These are phyloP conservation scores for Xylaria cubensis DNA, from an alignment of 495 filamentous ascomycete species.

Conservation along the genomic window DNA sequence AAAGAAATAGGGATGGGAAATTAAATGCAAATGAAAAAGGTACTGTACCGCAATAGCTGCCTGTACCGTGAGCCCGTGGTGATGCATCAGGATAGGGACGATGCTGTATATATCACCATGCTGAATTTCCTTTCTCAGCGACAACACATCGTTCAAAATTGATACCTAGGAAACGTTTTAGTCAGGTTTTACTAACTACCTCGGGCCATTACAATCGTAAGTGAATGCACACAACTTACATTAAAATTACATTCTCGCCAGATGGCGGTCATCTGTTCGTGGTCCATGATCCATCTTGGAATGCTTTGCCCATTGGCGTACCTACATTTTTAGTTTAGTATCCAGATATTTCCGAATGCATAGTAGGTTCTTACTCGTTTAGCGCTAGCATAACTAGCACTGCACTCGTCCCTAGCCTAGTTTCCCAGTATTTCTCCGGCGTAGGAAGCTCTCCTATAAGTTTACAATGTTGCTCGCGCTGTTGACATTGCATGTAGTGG, in stretches of 20 bases:
- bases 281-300: slow-evolving; percentile 10
- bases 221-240: background rate
- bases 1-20: background rate
- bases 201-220: background rate
- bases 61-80: slow-evolving; percentile 4
- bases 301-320: slow-evolving; percentile 2
- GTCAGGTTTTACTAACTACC: background rate
- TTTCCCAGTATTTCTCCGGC: slow-evolving; percentile 8
- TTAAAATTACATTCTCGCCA: background rate
- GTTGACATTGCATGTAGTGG: slow-evolving; percentile 13
- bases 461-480: background rate
- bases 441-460: background rate
- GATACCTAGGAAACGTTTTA: background rate
- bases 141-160: slow-evolving; percentile 23
- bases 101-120: slow-evolving; percentile 15
- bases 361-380: background rate
- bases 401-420: slow-evolving; percentile 8
- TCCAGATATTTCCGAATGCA: background rate
- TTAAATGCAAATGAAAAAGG: background rate
- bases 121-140: slow-evolving; percentile 29
- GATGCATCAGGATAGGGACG: slow-evolving; percentile 5
- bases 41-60: slow-evolving; percentile 1
- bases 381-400: background rate
- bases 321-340: background rate
- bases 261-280: background rate